Evolutionary conservation across 306 rosid species (phyloP), one percentile per base, ranked within the genome.

Genomic region (Prunus mongolica): DNA sequence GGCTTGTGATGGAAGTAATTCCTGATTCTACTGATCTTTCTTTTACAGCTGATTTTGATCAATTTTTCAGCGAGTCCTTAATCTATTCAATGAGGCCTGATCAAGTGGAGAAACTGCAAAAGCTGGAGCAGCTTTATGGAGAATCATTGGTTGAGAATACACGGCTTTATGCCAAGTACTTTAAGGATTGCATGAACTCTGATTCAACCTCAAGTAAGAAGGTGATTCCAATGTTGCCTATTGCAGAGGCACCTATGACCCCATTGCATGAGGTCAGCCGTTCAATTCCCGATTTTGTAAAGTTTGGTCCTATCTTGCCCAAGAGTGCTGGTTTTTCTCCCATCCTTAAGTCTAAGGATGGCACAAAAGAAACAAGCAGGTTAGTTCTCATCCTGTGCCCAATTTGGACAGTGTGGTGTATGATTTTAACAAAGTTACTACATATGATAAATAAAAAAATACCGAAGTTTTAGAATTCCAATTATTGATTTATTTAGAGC

Each of bases 231-330:
- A 91, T 92, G 98, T 73, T 94, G 79, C 97, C 98, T 28, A 94
- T 94, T 75, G 98, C 96, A 0, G 98, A 94, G 87, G 96, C 98
- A 2, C 98, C 98, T 12, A 92, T 86, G 96, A 92, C 97, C 73
- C 97, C 97, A 78, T 79, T 90, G 87, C 97, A 89, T 80, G 98
- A 94, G 85, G 85, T 94, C 79, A 92, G 93, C 82, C 64, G 86
- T 47, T 89, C 95, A 6, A 68, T 94, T 85, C 97, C 98, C 27
- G 97, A 91, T 86, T 91, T 85, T 44, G 91, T 92, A 13, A 94
- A 94, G 75, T 94, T 94, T 69, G 97, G 96, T 71, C 97, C 98
- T 71, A 92, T 94, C 62, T 90, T 94, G 88, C 98, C 98, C 22
- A 92, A 78, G 82, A 94, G 90, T 82, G 93, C 97, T 3, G 98